Evolutionary conservation across 208 protist species (phyloP).

Genomic region (Plasmodiophora brassicae): DNA sequence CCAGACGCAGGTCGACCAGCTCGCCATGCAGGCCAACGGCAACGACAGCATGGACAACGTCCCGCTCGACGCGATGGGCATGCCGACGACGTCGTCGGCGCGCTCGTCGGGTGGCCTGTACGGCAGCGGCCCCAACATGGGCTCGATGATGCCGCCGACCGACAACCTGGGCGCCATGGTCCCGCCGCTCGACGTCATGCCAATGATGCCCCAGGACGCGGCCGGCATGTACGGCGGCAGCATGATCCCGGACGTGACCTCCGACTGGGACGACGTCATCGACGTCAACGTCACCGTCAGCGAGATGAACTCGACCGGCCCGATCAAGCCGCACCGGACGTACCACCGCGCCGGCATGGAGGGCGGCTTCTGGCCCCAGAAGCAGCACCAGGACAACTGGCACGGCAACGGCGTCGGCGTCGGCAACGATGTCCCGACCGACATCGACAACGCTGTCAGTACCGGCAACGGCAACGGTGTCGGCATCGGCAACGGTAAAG

Average conservation of each 20-base stretch:
- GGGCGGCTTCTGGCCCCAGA: not conserved
- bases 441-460: not conserved
- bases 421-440: not conserved
- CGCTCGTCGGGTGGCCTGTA: too few relatives aligned
- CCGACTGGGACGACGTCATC: not conserved
- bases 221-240: not conserved
- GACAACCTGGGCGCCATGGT: not conserved
- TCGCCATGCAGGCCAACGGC: not conserved
- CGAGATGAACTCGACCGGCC: not conserved
- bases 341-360: too few relatives aligned
- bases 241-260: not conserved
- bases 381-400: not conserved
- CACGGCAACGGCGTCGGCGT: not conserved
- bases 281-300: not conserved
- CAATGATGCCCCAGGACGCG: not conserved
- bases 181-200: not conserved
- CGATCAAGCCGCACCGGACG: too few relatives aligned
- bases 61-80: not conserved
- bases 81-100: too few relatives aligned
- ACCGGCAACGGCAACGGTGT: not conserved
- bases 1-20: not conserved
- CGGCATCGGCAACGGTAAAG: not conserved
- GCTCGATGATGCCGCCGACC: not conserved
- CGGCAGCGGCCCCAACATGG: not conserved
- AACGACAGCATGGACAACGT: not conserved